Base-by-base conservation (phyloP, 495 filamentous ascomycete species). In the Symbiotaphrina buchneri region DNA sequence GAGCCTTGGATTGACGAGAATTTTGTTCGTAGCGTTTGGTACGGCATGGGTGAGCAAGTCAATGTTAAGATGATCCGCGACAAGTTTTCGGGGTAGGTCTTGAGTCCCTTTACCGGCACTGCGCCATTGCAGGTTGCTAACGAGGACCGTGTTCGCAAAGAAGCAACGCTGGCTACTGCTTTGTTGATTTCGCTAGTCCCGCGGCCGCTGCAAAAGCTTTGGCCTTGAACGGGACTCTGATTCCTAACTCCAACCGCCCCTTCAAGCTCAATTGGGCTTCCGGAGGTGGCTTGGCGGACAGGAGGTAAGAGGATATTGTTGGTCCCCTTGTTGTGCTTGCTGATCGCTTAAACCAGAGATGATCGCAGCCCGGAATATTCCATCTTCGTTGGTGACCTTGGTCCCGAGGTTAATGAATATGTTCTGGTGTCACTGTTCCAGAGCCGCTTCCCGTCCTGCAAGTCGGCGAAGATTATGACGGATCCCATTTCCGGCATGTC, bases 191-290 rank as follows among this genome's bases (percentile, higher is more conserved):
- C 45, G 40, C 68, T 30, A 74, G 60, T 44, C 60, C 85, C 3
- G 78, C 77, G 13, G 83, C 82, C 37, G 87, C 87, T 19, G 72
- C 70, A 37, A 93, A 93, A 58, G 87, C 90, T 25, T 63, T 99
- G 31, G 61, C 61, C 14, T 58, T 94, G 20, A 95, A 93, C 50
- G 87, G 90, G 32, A 74, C 71, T 29, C 65, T 78, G 17, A 93
- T 95, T 43, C 85, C 87, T 24, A 93, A 93, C 63, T 84, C 83
- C 18, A 73, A 73, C 46, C 82, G 87, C 10, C 73, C 82, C 18
- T 99, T 99, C 69, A 95, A 95, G 62, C 64, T 99, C 25, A 99
- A 99, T 63, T 99, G 87, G 87, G 87, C 87, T 41, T 92, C 83
- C 37, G 87, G 87, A 38, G 87, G 87, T 43, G 87, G 87, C 24